Percentiles rank a stretch among this genome's conserved stretches.
Evolutionary conservation across 2,329 filamentous ascomycete species (phyloP).

Genomic region (Rhynchosporium agropyri): DNA sequence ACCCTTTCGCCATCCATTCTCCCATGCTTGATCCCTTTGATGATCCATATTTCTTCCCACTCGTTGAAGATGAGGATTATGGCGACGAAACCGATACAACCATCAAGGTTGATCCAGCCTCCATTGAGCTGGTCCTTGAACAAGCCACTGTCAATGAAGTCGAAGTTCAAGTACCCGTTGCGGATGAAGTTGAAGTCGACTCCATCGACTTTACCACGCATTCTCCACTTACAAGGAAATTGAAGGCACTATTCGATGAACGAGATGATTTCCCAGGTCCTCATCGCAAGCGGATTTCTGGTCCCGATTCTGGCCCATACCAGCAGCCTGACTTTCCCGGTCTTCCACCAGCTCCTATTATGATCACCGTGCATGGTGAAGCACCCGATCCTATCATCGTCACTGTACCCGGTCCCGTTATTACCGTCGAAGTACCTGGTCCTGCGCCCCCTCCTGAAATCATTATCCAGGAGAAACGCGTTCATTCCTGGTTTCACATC

Average conservation of each 20-base stretch:
- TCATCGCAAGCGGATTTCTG: too few relatives aligned
- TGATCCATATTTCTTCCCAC: not conserved
- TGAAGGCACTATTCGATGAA: too few relatives aligned
- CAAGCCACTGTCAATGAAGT: not conserved
- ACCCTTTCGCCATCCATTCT: too few relatives aligned
- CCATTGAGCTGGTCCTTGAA: not conserved
- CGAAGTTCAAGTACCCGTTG: slow-evolving; percentile 6
- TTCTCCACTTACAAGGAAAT: too few relatives aligned
- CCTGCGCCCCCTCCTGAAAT: not conserved
- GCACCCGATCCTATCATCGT: too few relatives aligned
- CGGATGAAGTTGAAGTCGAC: not conserved
- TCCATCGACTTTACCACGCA: too few relatives aligned
- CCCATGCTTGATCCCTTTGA: not conserved
- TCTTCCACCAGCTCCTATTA: not conserved
- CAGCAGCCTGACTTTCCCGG: not conserved
- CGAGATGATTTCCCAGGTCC: too few relatives aligned
- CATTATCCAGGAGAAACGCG: not conserved
- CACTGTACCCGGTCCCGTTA: too few relatives aligned
- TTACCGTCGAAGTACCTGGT: not conserved
- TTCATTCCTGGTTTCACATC: slow-evolving; percentile 7
- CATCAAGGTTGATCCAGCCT: not conserved
- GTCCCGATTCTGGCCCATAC: too few relatives aligned
- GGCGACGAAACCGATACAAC: not conserved
- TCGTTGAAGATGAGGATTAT: not conserved
- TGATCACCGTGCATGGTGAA: too few relatives aligned